Percentiles rank a stretch among this genome's conserved stretches.
These are phyloP conservation scores for Xylariales sp. DNA, from an alignment of 2,329 filamentous ascomycete species.

Conservation along the genomic window DNA sequence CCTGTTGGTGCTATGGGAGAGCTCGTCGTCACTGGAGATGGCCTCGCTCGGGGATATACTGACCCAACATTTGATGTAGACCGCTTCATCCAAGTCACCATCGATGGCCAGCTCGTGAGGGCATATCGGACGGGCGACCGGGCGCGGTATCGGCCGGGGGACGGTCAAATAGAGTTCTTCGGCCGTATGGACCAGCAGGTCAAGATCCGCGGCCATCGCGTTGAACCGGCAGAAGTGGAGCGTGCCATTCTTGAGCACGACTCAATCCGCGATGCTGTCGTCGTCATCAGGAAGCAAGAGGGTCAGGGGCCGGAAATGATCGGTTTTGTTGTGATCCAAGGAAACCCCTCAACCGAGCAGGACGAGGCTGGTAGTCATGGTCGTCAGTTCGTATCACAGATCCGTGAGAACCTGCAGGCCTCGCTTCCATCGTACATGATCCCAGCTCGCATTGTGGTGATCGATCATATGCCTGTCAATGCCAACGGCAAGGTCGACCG, in stretches of 20 bases:
- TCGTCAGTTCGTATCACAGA: conserved; percentile 13
- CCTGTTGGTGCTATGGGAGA: conserved; percentile 27
- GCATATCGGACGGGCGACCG: conserved; percentile 26
- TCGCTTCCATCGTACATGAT: conserved; percentile 31
- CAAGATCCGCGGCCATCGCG: conserved; percentile 29
- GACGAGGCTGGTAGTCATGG: conserved; percentile 15
- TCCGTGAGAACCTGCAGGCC: conserved; percentile 23
- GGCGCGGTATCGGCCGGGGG: conserved; percentile 9
- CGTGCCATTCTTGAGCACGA: conserved; percentile 20
- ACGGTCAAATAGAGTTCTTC: conserved; percentile 27
- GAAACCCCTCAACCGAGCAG: conserved; percentile 17
- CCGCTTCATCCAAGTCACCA: conserved; percentile 22
- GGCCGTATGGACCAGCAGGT: conserved; percentile 30
- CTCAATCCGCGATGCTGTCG: conserved; percentile 25
- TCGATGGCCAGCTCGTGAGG: conserved; percentile 19
- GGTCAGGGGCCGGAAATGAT: conserved; percentile 26
- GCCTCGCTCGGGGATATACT: conserved; percentile 26
- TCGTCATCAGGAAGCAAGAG: conserved; percentile 20
- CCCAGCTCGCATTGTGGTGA: conserved; percentile 19
- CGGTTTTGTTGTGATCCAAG: conserved; percentile 21
- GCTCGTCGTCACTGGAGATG: conserved; percentile 28
- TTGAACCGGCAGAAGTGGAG: conserved; percentile 30
- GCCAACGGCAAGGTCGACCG: conserved; percentile 32
- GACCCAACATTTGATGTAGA: conserved; percentile 4
- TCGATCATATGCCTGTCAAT: conserved; percentile 33